Evolutionary conservation across 2,329 filamentous ascomycete genomes (phyloP), one percentile per base, ranked within the genome.

Genomic region (Aspergillus versicolor): DNA sequence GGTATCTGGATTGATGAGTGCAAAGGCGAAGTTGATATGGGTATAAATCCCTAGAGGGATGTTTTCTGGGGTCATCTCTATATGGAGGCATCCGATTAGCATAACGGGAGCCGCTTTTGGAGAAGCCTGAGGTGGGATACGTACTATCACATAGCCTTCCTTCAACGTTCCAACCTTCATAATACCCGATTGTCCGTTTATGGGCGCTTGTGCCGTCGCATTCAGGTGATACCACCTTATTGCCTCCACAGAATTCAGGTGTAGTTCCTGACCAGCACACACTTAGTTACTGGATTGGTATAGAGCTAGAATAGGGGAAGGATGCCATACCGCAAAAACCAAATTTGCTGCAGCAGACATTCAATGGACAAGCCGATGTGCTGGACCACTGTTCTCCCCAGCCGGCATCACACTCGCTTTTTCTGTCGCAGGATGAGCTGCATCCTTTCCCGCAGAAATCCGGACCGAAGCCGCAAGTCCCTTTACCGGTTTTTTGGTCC

Each of bases 11-110:
- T 81, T 69, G 47, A 82, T 74, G 13, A 70, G 70, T 2, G 72
- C 75, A 57, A 81, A 82, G 0, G 79, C 75, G 40, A 68, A 75
- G 58, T 75, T 75, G 48, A 76, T 38, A 44, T 74, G 65, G 0
- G 60, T 68, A 13, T 70, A 68, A 22, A 62, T 42, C 27, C 57
- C 66, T 24, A 61, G 51, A 8, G 63, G 63, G 43, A 67, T 63
- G 21, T 65, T 47, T 22, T 64, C 49, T 0, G 66, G 63, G 9
- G 34, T 48, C 43, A 65, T 53, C 15, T 49, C 59, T 51, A 11
- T 9, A 40, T 6, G 13, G 19, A 34, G 8, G 15, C 11, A 19
- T 30, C 3, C 27, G 15, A 24, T 38, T 58, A 27, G 13, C 32
- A 7, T 47, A 27, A 12, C 3, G 27, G 57, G 45, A 44, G 48